Evolutionary conservation across 345 rosid species (phyloP).

Genomic region (Gossypium raimondii): DNA sequence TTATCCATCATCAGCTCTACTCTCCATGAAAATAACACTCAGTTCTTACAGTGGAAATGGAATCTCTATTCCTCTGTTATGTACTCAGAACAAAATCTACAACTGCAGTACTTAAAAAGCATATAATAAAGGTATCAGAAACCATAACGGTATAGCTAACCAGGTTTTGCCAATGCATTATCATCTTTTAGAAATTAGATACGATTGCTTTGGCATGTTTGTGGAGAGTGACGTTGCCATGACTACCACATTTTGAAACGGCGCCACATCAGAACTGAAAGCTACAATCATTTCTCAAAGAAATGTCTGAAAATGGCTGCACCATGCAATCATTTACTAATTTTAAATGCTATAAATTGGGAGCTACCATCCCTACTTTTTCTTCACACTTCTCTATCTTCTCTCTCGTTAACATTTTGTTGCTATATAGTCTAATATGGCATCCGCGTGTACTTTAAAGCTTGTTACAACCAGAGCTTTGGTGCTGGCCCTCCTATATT

Average conservation of each 20-base stretch:
- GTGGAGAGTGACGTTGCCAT: conserved; percentile 17
- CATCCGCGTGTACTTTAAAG: not conserved
- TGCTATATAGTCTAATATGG: conserved; percentile 15
- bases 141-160: conserved; percentile 4
- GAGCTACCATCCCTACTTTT: not conserved
- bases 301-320: conserved; percentile 42
- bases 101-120: not conserved
- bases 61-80: not conserved
- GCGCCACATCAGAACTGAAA: conserved; percentile 34
- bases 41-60: not conserved
- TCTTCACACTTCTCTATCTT: not conserved
- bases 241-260: conserved; percentile 23
- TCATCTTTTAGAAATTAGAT: not conserved
- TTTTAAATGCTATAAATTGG: conserved; percentile 27
- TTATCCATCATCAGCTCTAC: not conserved
- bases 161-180: not conserved
- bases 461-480: conserved; percentile 10
- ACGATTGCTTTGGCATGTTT: conserved; percentile 9
- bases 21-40: not conserved
- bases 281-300: conserved; percentile 28
- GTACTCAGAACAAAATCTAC: not conserved
- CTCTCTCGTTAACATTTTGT: not conserved
- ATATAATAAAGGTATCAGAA: not conserved
- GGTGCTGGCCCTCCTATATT: conserved; percentile 30
- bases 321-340: conserved; percentile 40